phyloP scores from a whole-genome alignment of 2,329 filamentous ascomycete genomes.

The Aspergillus aculeatinus region DNA sequence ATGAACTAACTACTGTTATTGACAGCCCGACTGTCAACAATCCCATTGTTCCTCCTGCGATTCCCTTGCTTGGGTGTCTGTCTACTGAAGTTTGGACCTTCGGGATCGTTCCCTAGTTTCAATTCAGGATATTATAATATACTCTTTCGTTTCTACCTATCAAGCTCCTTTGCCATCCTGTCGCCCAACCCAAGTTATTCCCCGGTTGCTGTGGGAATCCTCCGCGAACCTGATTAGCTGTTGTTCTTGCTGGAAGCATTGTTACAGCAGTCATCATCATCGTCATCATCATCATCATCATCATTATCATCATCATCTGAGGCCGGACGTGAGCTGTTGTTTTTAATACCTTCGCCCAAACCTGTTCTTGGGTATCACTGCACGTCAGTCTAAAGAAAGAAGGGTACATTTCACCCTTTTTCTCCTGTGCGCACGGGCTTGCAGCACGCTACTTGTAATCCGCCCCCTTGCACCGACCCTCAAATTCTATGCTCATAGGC shows the following conservation, averaged over 20 bases:
- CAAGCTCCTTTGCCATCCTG: background rate
- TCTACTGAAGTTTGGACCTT: background rate
- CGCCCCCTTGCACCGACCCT: background rate
- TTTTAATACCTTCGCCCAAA: background rate
- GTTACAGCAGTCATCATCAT: background rate
- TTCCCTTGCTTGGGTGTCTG: background rate
- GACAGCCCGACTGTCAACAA: background rate
- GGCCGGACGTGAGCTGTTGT: background rate
- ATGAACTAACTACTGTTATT: too few species aligned
- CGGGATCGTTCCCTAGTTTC: background rate
- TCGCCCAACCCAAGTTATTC: background rate
- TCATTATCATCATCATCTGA: background rate
- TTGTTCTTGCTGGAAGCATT: background rate
- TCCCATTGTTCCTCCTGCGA: background rate
- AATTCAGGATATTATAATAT: background rate
- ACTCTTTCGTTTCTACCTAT: background rate
- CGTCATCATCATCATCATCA: background rate
- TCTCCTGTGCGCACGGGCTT: slow-evolving; percentile 1
- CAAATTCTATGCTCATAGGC: background rate
- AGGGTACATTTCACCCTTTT: background rate
- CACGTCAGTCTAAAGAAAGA: background rate
- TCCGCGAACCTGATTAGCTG: background rate
- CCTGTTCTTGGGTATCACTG: background rate
- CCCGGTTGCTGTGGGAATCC: slow-evolving; percentile 8
- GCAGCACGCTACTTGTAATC: background rate